Percentiles rank a stretch among this genome's conserved stretches.
Conservation (phyloP, 129 eudicot species). For the Rutidosis leptorrhynchoides region DNA sequence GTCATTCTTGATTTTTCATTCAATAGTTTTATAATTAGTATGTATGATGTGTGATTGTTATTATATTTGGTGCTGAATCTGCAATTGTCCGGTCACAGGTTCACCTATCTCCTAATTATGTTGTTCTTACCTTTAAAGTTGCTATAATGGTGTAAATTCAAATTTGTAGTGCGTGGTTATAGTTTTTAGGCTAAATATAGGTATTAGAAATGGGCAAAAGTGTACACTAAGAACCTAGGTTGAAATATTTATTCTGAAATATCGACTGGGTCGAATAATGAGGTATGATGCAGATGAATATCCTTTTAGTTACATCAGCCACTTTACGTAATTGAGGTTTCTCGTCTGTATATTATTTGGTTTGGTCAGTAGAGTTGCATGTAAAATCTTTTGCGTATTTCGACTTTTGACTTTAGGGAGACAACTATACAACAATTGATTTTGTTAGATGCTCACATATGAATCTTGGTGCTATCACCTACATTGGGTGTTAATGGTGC, state of each 20-base stretch:
- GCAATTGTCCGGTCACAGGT: conserved; percentile 96
- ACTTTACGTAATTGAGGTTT: not conserved
- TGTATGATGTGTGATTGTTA: no score
- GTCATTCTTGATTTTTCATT: no score
- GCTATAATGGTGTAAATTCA: not conserved
- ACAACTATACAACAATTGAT: not conserved
- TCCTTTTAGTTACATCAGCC: not conserved
- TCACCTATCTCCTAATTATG: conserved; percentile 13
- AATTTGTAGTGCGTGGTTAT: conserved; percentile 4
- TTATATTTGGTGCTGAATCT: conserved; percentile 94
- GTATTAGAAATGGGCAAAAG: not conserved
- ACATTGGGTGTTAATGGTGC: not conserved
- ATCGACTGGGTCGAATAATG: not conserved
- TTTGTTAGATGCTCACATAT: not conserved
- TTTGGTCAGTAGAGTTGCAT: not conserved
- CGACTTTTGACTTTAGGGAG: no score
- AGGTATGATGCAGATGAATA: not conserved
- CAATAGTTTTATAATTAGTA: no score
- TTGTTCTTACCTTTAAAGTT: not conserved
- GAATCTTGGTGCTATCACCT: not conserved
- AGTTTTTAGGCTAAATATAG: not conserved
- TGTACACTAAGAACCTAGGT: not conserved
- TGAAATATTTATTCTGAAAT: not conserved
- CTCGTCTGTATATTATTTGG: not conserved
- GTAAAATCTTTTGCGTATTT: not conserved